Base-by-base conservation (phyloP, 1,139 yeast species). In the Williopsis jadinii region DNA sequence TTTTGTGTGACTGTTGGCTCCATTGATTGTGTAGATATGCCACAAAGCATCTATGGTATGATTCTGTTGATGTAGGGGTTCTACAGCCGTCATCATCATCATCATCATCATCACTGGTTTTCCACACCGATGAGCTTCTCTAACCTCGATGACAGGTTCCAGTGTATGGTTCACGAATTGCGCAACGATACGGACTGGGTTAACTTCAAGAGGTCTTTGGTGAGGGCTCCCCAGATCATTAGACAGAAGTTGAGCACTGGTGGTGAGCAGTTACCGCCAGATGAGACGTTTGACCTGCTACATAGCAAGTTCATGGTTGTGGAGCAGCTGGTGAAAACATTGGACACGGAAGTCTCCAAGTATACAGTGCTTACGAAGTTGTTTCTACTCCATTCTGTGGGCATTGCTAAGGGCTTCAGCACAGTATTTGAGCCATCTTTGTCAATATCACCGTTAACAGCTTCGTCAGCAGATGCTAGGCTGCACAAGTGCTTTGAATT, bases 241-340 rank as follows among this genome's bases (percentile, higher is more conserved):
- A 68, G 59, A 42, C 65, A 66, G 42, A 66, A 60, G 39, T 52
- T 62, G 14, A 29, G 15, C 11, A 61, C 59, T 29, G 41, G 54
- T 28, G 66, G 64, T 2, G 12, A 30, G 1, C 55, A 64, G 3
- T 56, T 53, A 32, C 66, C 70, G 0, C 47, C 57, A 9, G 77
- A 73, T 51, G 69, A 64, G 44, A 66, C 62, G 13, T 71, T 68
- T 48, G 68, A 70, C 36, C 45, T 35, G 1, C 40, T 64, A 12
- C 45, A 59, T 9, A 47, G 48, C 8, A 53, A 50, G n/a, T 52
- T 64, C n/a, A 37, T 44, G 4, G 38, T 41, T 0, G 34, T 55
- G 8, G 59, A 58, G 15, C 48, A 42, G 8, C 47, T 49, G 3
- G 34, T 67, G 13, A 43, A 50, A 6, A 40, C 43, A 1, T 46